Conservation (phyloP, 352 stramenopile genomes). For the Pythium sukuiense region DNA sequence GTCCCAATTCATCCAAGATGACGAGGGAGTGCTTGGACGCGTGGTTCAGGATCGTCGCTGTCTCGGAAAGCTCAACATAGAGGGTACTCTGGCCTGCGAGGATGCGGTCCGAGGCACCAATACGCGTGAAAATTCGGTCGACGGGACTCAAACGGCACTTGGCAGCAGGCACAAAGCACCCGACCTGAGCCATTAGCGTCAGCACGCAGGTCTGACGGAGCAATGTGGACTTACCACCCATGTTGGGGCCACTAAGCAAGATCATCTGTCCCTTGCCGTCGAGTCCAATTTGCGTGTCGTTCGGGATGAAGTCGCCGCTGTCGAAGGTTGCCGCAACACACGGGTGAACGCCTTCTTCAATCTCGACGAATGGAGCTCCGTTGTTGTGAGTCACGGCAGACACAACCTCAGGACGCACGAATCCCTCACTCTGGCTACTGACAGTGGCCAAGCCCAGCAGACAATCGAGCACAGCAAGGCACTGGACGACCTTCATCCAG, state of each 20-base stretch:
- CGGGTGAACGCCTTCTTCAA: slow-evolving; percentile 94
- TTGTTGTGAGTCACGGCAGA: slow-evolving; percentile 50
- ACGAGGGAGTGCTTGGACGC: slow-evolving; percentile 95
- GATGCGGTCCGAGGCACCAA: slow-evolving; percentile 98
- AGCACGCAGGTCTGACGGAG: slow-evolving; percentile 98
- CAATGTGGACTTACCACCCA: slow-evolving; percentile 98
- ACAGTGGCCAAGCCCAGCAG: slow-evolving; percentile 94
- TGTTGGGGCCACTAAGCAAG: slow-evolving; percentile 97
- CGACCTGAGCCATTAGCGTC: slow-evolving; percentile 98
- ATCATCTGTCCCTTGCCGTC: slow-evolving; percentile 71
- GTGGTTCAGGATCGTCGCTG: slow-evolving; percentile 95
- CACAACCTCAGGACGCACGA: slow-evolving; percentile 90
- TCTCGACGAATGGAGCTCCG: slow-evolving; percentile 78
- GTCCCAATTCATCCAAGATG: slow-evolving; percentile 98
- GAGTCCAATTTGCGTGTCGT: slow-evolving; percentile 92
- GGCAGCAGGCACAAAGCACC: slow-evolving; percentile 97
- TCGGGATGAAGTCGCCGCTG: slow-evolving; percentile 95
- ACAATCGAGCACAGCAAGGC: slow-evolving; percentile 94
- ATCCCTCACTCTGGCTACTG: slow-evolving; percentile 92
- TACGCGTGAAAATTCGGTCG: slow-evolving; percentile 99
- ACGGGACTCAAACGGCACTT: slow-evolving; percentile 94
- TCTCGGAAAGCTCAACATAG: slow-evolving; percentile 99
- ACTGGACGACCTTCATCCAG: slow-evolving; percentile 94
- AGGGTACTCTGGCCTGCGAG: slow-evolving; percentile 99
- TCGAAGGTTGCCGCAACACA: slow-evolving; percentile 88